Base-by-base conservation (phyloP, 2,329 filamentous ascomycete species). In the Phialophora macrospora region DNA sequence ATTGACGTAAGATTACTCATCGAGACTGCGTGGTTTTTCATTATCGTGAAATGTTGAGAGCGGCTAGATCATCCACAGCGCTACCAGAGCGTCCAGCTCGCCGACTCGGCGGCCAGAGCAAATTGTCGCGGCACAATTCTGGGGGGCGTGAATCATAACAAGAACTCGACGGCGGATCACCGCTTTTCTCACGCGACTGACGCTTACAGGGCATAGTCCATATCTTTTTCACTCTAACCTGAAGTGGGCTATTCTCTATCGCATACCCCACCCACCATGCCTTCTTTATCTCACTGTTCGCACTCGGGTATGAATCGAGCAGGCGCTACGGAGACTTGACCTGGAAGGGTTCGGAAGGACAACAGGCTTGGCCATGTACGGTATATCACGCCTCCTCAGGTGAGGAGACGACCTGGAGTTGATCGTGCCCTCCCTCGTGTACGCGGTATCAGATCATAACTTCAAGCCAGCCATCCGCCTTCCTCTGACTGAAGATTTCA, bases 1-100 rank as follows among this genome's bases (percentile, higher is more conserved):
- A 14, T 41, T 57, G 34, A 57, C 34, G 55, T 28, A 28, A 22
- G 34, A 28, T 57, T 34, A 46, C 34, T 22, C 32, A 46, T 46
- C 24, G 24, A 24, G 3, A 41, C 34, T 17, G 34, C 34, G 34
- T 1, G 34, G 32, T 34, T 34, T 34, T 34, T 3, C 32, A 34
- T 12, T 12, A 34, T 34, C 9, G 12, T 4, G 34, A 17, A 14
- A 14, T 17, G 4, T 41, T 41, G 34, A 17, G 34, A 17, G 12
- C 8, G 4, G 34, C 34, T 41, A 17, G 7, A 17, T 4, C 6
- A 5, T 17, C 0, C 34, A 17, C 34, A 34, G 30, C 8, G 2
- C 32, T 12, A 3, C 32, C 32, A 12, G 32, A 34, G 12, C 4
- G 2, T 34, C 9, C 9, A 34, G 32, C 32, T 11, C 32, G 11